A percentile compares a stretch with the other conserved stretches of the same genome.
Evolutionary conservation across 1,284 basidiomycete genomes (phyloP).

Genomic region (Ceratobasidium sp.): DNA sequence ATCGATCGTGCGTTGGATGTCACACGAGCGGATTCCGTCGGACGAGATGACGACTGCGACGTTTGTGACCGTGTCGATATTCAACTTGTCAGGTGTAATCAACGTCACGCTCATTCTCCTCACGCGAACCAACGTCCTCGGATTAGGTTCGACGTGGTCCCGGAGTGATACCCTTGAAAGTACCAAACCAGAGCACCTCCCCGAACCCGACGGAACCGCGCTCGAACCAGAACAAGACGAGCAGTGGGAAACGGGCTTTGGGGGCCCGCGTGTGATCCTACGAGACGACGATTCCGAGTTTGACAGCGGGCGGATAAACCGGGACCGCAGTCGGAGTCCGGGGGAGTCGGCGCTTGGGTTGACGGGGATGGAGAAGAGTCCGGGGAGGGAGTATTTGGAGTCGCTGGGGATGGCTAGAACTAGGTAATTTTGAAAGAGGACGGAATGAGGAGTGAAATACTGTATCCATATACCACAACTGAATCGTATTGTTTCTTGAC

Average conservation of each 20-base stretch:
- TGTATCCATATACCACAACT: background rate
- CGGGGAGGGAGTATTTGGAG: constrained; percentile 22
- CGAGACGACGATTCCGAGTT: background rate
- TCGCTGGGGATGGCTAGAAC: background rate
- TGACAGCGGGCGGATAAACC: background rate
- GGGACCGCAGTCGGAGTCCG: background rate
- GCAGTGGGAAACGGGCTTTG: constrained; percentile 8
- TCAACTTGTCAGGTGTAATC: constrained; percentile 41
- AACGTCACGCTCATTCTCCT: constrained; percentile 39
- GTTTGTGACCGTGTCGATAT: constrained; percentile 39
- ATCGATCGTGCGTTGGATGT: constrained; percentile 42
- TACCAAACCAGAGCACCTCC: background rate
- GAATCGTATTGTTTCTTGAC: background rate
- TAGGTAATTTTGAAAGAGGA: too few relatives aligned
- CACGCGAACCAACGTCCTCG: constrained; percentile 37
- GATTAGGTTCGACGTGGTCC: constrained; percentile 1
- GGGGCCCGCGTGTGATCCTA: constrained; percentile 11
- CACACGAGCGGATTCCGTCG: constrained; percentile 2
- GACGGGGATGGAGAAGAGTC: background rate
- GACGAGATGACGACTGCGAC: constrained; percentile 21
- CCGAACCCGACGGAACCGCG: background rate
- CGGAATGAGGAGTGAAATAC: too few relatives aligned
- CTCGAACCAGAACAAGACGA: background rate
- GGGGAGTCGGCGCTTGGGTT: too few relatives aligned
- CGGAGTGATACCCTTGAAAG: background rate